Percentiles rank a stretch among this genome's conserved stretches.
phyloP scores from a whole-genome alignment of 257 asterid genomes.

The Prunella vulgaris region DNA sequence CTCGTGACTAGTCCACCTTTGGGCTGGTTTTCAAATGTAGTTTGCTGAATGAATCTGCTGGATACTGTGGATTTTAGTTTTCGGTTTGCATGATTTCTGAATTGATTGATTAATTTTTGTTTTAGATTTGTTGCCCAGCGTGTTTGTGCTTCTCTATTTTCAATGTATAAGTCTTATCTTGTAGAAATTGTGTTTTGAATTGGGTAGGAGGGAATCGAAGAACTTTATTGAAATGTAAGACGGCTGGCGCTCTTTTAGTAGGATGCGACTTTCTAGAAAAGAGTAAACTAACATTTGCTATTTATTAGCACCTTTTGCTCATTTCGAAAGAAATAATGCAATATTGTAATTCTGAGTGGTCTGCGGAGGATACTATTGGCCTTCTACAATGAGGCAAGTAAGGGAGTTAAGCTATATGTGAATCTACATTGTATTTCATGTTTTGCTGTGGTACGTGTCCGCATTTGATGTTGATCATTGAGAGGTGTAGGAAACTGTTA shows the following conservation, averaged over 20 bases:
- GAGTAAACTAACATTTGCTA: not conserved
- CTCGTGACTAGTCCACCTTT: slow-evolving; percentile 14
- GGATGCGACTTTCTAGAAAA: not conserved
- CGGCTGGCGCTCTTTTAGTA: not conserved
- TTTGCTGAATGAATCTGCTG: not conserved
- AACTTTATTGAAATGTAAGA: slow-evolving; percentile 10
- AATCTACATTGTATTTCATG: slow-evolving; percentile 5
- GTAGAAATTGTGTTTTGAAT: not conserved
- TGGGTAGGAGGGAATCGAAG: slow-evolving; percentile 6
- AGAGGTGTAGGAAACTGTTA: not conserved
- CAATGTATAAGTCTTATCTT: not conserved
- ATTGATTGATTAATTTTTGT: not conserved
- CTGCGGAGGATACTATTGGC: not conserved
- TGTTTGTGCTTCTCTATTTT: not conserved
- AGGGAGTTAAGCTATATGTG: not conserved
- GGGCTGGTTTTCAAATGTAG: slow-evolving; percentile 20
- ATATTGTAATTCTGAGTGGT: not conserved
- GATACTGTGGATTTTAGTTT: slow-evolving; percentile 2
- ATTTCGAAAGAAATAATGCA: not conserved
- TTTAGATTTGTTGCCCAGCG: not conserved
- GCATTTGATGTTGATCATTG: not conserved
- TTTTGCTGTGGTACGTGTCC: not conserved
- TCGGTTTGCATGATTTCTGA: not conserved
- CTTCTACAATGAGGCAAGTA: slow-evolving; percentile 4
- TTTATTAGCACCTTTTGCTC: not conserved